These are phyloP conservation scores for Marasmius oreades DNA, from an alignment of 1,284 basidiomycete species.

Conservation along the genomic window DNA sequence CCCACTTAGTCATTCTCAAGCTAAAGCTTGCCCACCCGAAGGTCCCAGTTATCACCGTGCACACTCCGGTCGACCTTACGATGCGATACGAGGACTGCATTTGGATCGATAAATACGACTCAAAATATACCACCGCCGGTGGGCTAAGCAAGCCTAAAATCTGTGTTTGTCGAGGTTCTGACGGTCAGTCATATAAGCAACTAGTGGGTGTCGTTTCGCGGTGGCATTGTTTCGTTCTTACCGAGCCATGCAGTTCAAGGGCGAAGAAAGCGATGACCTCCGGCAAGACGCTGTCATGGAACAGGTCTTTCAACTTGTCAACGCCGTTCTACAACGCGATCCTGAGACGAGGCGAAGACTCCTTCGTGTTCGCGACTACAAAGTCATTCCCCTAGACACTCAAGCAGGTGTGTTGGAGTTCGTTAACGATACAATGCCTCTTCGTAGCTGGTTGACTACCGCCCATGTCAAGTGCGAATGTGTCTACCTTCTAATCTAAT, in stretches of 20 bases:
- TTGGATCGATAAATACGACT: slow-evolving; percentile 64
- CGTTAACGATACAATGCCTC: slow-evolving; percentile 75
- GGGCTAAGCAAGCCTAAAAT: slow-evolving; percentile 88
- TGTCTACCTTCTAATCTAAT: neutral
- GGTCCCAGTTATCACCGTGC: slow-evolving; percentile 80
- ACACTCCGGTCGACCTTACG: slow-evolving; percentile 71
- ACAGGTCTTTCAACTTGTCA: slow-evolving; percentile 92
- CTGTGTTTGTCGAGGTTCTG: slow-evolving; percentile 63
- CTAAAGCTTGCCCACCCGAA: slow-evolving; percentile 31
- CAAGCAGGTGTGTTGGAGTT: slow-evolving; percentile 91
- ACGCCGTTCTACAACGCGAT: slow-evolving; percentile 73
- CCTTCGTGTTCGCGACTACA: slow-evolving; percentile 81
- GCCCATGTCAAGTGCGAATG: slow-evolving; percentile 55
- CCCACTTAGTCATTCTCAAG: slow-evolving; percentile 38
- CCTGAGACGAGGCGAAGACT: slow-evolving; percentile 72
- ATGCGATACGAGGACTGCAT: slow-evolving; percentile 65
- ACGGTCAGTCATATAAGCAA: slow-evolving; percentile 75
- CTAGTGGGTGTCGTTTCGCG: slow-evolving; percentile 51
- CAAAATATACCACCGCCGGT: slow-evolving; percentile 65
- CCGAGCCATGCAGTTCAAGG: slow-evolving; percentile 75
- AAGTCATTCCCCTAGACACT: slow-evolving; percentile 81
- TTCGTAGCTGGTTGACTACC: slow-evolving; percentile 57
- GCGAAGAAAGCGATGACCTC: slow-evolving; percentile 84
- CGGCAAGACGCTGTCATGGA: slow-evolving; percentile 99
- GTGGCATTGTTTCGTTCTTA: slow-evolving; percentile 2